Conservation (phyloP, 2,329 filamentous ascomycete genomes). For the Aureobasidium melanogenum region DNA sequence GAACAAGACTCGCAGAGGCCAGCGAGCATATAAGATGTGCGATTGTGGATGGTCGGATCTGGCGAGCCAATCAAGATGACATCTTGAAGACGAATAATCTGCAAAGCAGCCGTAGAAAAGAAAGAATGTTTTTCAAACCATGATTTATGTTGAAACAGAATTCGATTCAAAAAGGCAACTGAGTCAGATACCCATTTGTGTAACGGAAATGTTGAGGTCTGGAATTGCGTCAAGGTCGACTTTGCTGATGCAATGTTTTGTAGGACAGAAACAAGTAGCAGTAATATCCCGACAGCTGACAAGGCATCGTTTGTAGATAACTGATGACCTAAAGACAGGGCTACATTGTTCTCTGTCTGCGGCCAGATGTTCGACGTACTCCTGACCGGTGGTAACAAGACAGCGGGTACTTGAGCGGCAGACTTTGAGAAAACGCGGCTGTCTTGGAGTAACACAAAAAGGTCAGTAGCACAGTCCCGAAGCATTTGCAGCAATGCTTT, state of each 20-base stretch:
- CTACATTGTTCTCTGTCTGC: conserved; percentile 31
- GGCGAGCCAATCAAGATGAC: not conserved
- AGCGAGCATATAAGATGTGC: not conserved
- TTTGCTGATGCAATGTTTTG: not conserved
- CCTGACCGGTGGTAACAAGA: conserved; percentile 31
- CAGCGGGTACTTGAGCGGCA: not conserved
- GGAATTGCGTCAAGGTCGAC: not conserved
- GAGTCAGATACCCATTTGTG: not conserved
- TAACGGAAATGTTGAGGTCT: not conserved
- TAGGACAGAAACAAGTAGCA: not conserved
- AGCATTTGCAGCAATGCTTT: conserved; percentile 28
- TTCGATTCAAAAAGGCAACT: not conserved
- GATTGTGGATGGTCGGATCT: not conserved
- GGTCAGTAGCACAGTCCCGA: conserved; percentile 33
- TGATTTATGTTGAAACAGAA: not conserved
- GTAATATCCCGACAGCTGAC: not conserved
- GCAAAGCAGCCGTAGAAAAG: not conserved
- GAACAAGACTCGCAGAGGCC: conserved; percentile 3
- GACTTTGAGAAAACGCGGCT: not conserved
- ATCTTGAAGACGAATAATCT: not conserved
- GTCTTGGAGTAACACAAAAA: conserved; percentile 1
- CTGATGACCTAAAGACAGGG: conserved; percentile 33
- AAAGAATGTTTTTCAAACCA: conserved; percentile 1
- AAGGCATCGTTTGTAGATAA: not conserved
- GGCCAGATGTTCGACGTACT: conserved; percentile 30